Base-by-base conservation (phyloP, 257 asterid genomes). In the Salvia hispanica region DNA sequence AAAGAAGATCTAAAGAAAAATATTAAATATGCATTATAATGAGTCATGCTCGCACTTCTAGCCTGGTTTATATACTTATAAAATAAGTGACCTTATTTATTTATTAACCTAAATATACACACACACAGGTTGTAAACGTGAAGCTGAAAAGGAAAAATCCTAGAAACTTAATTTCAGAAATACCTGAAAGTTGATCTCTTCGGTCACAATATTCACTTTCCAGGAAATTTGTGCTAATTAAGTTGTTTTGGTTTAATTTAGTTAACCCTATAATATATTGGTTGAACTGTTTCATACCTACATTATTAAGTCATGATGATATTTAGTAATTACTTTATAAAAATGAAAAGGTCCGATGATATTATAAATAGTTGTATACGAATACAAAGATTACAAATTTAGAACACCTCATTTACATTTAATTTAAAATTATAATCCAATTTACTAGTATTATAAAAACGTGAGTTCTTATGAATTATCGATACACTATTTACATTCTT, bases 41-140 rank as follows among this genome's bases (percentile, higher is more conserved):
- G n/a, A 54, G 39, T 54, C 39, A 54, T 6, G 59, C 59, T 25
- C 58, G 58, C 37, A 53, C 58, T 53, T 18, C 57, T 16, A 51
- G 11, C n/a, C 8, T 39, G 8, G 43, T 39, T 39, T 39, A 25
- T 5, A 39, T 51, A n/a, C n/a, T n/a, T n/a, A 25, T 51, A 6
- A 18, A 18, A 16, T 51, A 7, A 51, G 18, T 7, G 3, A 16
- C 8, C 21, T 51, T 7, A 25, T 25, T 25, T 25, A 25, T 25
- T 25, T 25, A 25, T 25, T 25, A 51, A 51, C 57, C 57, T 16
- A 16, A 51, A 47, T 15, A n/a, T n/a, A 46, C 52, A 46, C 51
- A 45, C 16, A 48, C 9, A 6, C 25, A 53, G 37, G 8, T 53
- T 53, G 58, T 53, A 53, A 53, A 53, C 58, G 37, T 53, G 58